Evolutionary conservation across 2,329 filamentous ascomycete species (phyloP).

Genomic region (Trichocomaceae sp.): DNA sequence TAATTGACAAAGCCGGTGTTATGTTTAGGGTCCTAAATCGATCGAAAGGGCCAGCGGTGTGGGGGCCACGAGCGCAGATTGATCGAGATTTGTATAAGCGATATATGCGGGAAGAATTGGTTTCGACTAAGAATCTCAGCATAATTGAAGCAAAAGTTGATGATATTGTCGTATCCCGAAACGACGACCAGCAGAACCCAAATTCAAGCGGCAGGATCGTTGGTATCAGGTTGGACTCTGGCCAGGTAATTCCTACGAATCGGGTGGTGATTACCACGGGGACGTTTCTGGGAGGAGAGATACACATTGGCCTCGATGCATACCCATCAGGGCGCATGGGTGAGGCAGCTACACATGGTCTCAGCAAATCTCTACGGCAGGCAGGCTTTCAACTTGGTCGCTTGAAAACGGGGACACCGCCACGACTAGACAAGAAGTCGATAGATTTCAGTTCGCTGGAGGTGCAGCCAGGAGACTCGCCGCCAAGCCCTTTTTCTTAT

Average conservation of each 20-base stretch:
- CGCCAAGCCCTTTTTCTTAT: conserved; percentile 86
- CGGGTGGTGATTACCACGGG: conserved; percentile 93
- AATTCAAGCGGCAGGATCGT: conserved; percentile 64
- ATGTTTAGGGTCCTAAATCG: conserved; percentile 87
- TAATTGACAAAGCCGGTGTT: conserved; percentile 90
- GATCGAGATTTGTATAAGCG: conserved; percentile 82
- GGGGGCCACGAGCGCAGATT: conserved; percentile 95
- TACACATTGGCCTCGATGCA: conserved; percentile 81
- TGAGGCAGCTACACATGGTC: conserved; percentile 82
- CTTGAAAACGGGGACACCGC: conserved; percentile 92
- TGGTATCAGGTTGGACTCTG: conserved; percentile 80
- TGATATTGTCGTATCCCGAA: conserved; percentile 72
- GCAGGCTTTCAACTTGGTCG: conserved; percentile 86
- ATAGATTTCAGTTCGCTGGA: conserved; percentile 73
- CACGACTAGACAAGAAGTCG: conserved; percentile 70
- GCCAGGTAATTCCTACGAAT: conserved; percentile 70
- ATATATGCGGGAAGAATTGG: conserved; percentile 83
- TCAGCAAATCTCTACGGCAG: conserved; percentile 82
- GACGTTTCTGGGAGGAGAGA: conserved; percentile 91
- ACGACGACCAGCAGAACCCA: conserved; percentile 41
- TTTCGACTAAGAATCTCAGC: conserved; percentile 67
- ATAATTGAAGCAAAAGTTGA: conserved; percentile 83
- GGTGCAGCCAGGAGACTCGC: conserved; percentile 72
- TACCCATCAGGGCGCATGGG: conserved; percentile 89
- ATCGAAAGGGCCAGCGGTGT: conserved; percentile 88